A percentile compares a stretch with the other conserved stretches of the same genome.
Evolutionary conservation across 1,139 yeast species (phyloP).

Genomic region (Hansenula lynferdii): DNA sequence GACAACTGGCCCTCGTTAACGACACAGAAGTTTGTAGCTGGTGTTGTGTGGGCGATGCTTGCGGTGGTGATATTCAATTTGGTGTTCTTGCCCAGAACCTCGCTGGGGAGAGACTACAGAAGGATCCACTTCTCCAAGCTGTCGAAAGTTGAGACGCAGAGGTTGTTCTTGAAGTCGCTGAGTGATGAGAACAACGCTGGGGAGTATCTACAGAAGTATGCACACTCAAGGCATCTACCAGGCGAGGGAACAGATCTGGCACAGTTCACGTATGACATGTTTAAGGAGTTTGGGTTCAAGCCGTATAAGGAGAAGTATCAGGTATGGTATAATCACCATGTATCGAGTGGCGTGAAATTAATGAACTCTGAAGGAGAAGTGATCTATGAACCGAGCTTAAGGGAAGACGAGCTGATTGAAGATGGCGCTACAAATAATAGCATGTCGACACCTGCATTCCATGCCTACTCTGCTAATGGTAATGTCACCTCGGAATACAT

Average conservation of each 20-base stretch:
- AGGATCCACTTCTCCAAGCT: conserved; percentile 62
- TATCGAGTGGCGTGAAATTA: conserved; percentile 41
- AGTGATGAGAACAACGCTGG: conserved; percentile 29
- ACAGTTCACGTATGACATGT: conserved; percentile 35
- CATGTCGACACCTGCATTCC: conserved; percentile 48
- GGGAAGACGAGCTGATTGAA: conserved; percentile 62
- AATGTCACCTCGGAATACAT: conserved; percentile 48
- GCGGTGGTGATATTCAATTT: conserved; percentile 28
- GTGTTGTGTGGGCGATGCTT: conserved; percentile 19
- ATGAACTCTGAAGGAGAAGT: conserved; percentile 30
- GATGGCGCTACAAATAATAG: conserved; percentile 51
- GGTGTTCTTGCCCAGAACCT: conserved; percentile 82
- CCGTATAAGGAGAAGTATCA: conserved; percentile 54
- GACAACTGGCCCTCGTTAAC: conserved; percentile 15
- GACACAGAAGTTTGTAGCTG: conserved; percentile 16
- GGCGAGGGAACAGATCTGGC: conserved; percentile 38
- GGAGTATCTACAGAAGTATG: conserved; percentile 32
- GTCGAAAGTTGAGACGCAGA: conserved; percentile 59
- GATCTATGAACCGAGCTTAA: conserved; percentile 53
- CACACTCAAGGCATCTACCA: conserved; percentile 33
- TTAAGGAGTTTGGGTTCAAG: conserved; percentile 41
- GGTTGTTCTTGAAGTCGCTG: conserved; percentile 37
- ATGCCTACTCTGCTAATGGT: conserved; percentile 57
- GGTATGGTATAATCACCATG: conserved; percentile 49
- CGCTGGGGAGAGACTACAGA: conserved; percentile 77